These are phyloP conservation scores for Penicillium sp. DNA, from an alignment of 2,329 filamentous ascomycete species.

Conservation along the genomic window DNA sequence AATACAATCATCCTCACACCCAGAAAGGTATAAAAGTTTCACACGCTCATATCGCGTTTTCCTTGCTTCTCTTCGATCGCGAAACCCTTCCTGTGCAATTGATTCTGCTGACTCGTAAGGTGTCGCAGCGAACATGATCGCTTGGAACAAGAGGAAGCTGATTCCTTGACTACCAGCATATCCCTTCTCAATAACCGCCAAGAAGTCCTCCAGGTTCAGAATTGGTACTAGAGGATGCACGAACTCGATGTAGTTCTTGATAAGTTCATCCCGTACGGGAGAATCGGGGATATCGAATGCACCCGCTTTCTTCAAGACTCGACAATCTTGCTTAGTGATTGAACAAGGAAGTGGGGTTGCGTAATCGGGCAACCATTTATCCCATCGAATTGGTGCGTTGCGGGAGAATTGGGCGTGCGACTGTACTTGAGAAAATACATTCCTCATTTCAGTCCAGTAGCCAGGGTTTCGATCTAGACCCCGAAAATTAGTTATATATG, in stretches of 20 bases:
- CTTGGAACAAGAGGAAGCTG: constrained; percentile 7
- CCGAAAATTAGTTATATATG: too few species aligned
- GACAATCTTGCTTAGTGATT: neutral
- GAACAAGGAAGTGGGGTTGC: neutral
- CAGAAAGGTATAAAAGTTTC: neutral
- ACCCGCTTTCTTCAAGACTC: neutral
- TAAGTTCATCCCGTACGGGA: neutral
- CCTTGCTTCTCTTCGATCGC: neutral
- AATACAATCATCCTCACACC: constrained; percentile 2
- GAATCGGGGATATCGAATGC: neutral
- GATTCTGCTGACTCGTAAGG: neutral
- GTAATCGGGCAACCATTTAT: neutral
- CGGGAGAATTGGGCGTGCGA: too few species aligned
- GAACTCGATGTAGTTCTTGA: constrained; percentile 1
- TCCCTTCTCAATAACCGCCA: neutral
- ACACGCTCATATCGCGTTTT: neutral
- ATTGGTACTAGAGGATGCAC: constrained; percentile 5
- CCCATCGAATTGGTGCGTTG: neutral
- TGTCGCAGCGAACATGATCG: neutral
- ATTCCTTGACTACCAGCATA: neutral
- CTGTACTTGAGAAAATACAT: neutral
- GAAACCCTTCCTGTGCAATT: neutral
- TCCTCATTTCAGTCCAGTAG: neutral
- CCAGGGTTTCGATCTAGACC: neutral
- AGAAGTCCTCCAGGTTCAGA: neutral